Conservation (phyloP, 2,329 filamentous ascomycete genomes). For the Aschersonia sp. region DNA sequence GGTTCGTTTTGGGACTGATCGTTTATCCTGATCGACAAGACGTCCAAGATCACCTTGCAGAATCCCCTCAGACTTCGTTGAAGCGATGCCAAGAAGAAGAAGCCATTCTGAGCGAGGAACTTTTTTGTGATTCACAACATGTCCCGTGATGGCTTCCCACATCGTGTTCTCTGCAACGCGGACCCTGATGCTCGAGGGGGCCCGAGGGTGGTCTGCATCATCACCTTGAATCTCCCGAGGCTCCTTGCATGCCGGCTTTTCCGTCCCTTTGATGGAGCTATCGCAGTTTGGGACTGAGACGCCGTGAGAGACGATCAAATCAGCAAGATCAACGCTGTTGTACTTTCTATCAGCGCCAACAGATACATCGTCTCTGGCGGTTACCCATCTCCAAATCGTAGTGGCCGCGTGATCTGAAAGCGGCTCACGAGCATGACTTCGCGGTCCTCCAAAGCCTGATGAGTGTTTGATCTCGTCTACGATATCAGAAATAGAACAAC, state of each 20-base stretch:
- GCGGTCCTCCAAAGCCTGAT: slow-evolving; percentile 6
- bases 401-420: slow-evolving; percentile 13
- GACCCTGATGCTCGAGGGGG: slow-evolving; percentile 14
- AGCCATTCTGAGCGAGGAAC: slow-evolving; percentile 45
- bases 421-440: slow-evolving; percentile 3
- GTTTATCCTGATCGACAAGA: slow-evolving; percentile 46
- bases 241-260: not conserved
- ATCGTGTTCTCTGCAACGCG: slow-evolving; percentile 39
- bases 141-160: slow-evolving; percentile 45
- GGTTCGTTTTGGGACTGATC: slow-evolving; percentile 46
- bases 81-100: slow-evolving; percentile 42
- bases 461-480: slow-evolving; percentile 16
- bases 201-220: not conserved
- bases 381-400: slow-evolving; percentile 22
- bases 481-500: slow-evolving; percentile 17
- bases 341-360: slow-evolving; percentile 16
- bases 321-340: slow-evolving; percentile 23
- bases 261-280: not conserved
- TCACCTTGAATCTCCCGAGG: not conserved
- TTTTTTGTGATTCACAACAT: slow-evolving; percentile 42
- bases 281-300: not conserved
- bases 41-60: slow-evolving; percentile 45
- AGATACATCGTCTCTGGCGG: slow-evolving; percentile 18
- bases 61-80: slow-evolving; percentile 37
- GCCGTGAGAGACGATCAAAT: slow-evolving; percentile 10